Conservation (phyloP, 305 asterid genomes). For the Galium porrigens region DNA sequence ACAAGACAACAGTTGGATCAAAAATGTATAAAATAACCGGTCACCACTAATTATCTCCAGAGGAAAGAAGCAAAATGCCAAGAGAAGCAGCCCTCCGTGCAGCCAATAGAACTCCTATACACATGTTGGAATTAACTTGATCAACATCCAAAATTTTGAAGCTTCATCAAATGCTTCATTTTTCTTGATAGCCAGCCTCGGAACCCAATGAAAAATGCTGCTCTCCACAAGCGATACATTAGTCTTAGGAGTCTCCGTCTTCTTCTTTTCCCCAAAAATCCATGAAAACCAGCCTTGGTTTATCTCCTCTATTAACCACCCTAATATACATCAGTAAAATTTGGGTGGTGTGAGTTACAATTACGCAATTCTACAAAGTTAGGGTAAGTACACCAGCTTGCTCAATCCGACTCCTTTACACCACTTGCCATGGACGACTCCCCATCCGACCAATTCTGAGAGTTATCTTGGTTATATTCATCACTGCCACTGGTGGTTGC, state of each 20-base stretch:
- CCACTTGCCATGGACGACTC: constrained; percentile 51
- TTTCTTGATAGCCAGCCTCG: constrained; percentile 21
- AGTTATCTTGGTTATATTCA: constrained; percentile 45
- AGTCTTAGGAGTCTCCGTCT: constrained; percentile 21
- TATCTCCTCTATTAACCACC: constrained; percentile 31
- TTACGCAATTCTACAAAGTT: constrained; percentile 43
- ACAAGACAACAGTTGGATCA: constrained; percentile 22
- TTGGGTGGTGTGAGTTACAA: constrained; percentile 32
- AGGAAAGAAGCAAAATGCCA: constrained; percentile 28
- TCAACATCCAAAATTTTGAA: constrained; percentile 57
- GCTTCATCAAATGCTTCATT: constrained; percentile 42
- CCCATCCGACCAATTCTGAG: constrained; percentile 28
- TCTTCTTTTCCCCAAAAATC: constrained; percentile 17
- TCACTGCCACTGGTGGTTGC: constrained; percentile 42
- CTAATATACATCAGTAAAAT: constrained; percentile 54
- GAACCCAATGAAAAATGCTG: constrained; percentile 19
- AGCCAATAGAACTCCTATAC: constrained; percentile 33
- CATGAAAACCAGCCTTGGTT: constrained; percentile 23
- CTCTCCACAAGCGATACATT: constrained; percentile 31
- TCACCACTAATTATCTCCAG: constrained; percentile 32
- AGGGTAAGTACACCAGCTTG: constrained; percentile 28
- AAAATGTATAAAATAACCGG: constrained; percentile 17
- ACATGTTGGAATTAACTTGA: constrained; percentile 9
- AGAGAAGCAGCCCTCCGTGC: constrained; percentile 26
- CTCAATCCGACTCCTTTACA: constrained; percentile 61